Percentiles rank a stretch among this genome's conserved stretches.
These are phyloP conservation scores for Russula brevipes DNA, from an alignment of 768 basidiomycete genomes.

Conservation along the genomic window DNA sequence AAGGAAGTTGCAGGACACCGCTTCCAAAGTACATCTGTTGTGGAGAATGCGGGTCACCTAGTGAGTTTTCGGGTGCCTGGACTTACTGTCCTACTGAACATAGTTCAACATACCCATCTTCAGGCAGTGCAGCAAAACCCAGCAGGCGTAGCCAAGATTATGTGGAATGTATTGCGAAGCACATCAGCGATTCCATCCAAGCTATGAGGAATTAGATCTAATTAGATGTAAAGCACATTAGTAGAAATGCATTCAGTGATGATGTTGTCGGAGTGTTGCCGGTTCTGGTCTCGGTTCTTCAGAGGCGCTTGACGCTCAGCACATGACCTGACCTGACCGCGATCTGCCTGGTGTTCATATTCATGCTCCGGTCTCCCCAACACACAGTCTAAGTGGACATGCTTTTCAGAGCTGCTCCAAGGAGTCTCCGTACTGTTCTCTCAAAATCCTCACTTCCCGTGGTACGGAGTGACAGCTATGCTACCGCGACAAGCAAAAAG, in stretches of 20 bases:
- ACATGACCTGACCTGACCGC: no score
- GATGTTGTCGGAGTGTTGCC: no score
- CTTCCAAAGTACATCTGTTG: conserved; percentile 14
- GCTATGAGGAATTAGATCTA: background rate
- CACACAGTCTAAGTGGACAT: background rate
- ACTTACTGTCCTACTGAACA: background rate
- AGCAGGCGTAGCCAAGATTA: conserved; percentile 9
- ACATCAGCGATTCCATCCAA: background rate
- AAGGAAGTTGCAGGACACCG: background rate
- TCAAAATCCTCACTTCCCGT: background rate
- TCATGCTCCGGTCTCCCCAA: background rate
- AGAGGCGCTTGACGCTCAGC: no score
- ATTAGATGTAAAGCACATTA: no score
- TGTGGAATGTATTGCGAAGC: conserved; percentile 2
- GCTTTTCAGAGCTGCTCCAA: conserved; percentile 2
- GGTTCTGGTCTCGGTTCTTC: no score
- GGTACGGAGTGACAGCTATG: background rate
- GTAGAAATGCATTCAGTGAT: no score
- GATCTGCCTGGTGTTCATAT: conserved; percentile 15
- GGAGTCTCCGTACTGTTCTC: background rate
- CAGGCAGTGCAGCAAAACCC: conserved; percentile 20
- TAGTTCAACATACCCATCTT: background rate
- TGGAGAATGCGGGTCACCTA: conserved; percentile 20
- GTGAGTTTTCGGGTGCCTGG: background rate
- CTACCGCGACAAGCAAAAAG: conserved; percentile 12